Evolutionary conservation across 768 basidiomycete species (phyloP), one percentile per base, ranked within the genome.

Genomic region (Coprinopsis cinerea): DNA sequence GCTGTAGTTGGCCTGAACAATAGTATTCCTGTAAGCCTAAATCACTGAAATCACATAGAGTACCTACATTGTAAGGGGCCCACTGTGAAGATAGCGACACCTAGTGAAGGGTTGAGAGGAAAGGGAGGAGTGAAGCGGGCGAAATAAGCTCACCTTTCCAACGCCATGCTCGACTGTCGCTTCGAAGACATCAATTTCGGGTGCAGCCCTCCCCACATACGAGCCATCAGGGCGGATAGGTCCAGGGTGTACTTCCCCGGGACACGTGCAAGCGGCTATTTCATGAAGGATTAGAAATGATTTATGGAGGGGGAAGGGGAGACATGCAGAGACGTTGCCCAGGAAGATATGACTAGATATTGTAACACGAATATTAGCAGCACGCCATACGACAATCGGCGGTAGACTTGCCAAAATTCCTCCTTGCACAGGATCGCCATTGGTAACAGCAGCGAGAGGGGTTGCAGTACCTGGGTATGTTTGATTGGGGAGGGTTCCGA

Each of bases 401-500:
- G 32, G 25, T 24, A 27, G 4, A 43, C 63, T 36, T 53, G 68
- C 69, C 53, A 71, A 55, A 37, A 57, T 54, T 22, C 74, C 69
- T 46, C 69, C 63, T 47, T 76, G 62, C 14, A 30, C 58, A 0
- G 68, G 67, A 52, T 76, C 74, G 20, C 73, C 73, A 17, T 65
- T 62, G 26, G 63, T 57, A 36, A 46, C 74, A 9, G 78, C 74
- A 14, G 74, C 72, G 2, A 67, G 52, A 10, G 85, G 85, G 11
- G 25, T 75, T 15, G 40, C 43, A 2, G 62, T 62, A 10, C 79
- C 86, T 42, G 83, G 78, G 54, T 79, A 64, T 13, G 84, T 78
- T 64, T 94, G 92, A 64, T 91, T 91, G 9, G 78, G 70, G 1
- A 85, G 68, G 2, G 89, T 91, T 3, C 90, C 90, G 13, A 88